Conservation (phyloP, 2,329 filamentous ascomycete genomes). For the Colletotrichum truncatum region DNA sequence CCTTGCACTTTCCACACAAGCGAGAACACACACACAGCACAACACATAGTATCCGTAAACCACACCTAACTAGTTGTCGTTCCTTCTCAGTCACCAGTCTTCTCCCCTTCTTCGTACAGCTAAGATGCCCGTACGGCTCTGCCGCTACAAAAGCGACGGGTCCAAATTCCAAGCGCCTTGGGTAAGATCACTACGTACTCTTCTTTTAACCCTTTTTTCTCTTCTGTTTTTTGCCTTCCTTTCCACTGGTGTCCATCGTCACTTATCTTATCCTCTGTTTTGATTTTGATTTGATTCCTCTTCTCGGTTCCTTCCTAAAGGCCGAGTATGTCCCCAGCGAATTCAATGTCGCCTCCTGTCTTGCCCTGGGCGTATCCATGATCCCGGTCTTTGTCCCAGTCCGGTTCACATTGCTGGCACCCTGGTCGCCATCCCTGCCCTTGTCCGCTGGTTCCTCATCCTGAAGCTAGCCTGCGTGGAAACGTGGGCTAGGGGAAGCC, state of each 20-base stretch:
- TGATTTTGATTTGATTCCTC: background rate
- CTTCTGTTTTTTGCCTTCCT: no score
- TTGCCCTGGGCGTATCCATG: constrained; percentile 19
- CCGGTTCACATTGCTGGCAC: background rate
- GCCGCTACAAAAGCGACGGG: no score
- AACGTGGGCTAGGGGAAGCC: background rate
- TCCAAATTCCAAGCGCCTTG: no score
- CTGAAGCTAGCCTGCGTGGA: constrained; percentile 4
- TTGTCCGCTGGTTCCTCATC: background rate
- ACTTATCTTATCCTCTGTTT: background rate
- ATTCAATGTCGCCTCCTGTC: constrained; percentile 21
- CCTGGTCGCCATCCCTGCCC: background rate
- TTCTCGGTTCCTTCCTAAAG: background rate
- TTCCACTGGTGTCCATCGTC: background rate
- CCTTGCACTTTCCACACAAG: no score
- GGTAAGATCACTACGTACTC: no score
- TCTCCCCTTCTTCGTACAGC: no score
- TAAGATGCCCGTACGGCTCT: no score
- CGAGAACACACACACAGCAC: no score
- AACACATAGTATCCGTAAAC: no score
- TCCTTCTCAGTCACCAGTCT: no score
- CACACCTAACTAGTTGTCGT: no score
- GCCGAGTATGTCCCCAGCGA: background rate
- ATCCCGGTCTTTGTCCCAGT: constrained; percentile 21
- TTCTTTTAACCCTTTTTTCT: no score